Evolutionary conservation across 148 eudicot species (phyloP), one percentile per base, ranked within the genome.

Genomic region (Amaranthus palmeri): DNA sequence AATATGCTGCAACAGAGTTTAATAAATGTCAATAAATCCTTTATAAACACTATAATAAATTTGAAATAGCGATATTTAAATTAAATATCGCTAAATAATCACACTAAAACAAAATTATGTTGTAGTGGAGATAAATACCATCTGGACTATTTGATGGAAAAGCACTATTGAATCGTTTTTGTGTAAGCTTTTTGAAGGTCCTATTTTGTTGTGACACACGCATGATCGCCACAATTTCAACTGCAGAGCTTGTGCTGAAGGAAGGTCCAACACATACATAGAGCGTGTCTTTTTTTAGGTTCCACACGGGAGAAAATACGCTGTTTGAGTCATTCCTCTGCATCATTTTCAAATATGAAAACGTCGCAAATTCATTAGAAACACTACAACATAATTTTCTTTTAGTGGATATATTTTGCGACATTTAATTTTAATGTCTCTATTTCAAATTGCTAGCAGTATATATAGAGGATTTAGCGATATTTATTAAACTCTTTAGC

Each of bases 191-290:
- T 69, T 8, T 61, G 54, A 65, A 17, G 5, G 18, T 5, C 51
- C 45, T 42, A 17, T 52, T 14, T 11, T 11, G 54, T 11, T 2
- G 5, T 3, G 63, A 9, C 5, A 46, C 73, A 4, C 62, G 46
- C 6, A 17, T 10, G 55, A 76, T 76, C 10, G 67, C 60, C 5
- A 12, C 15, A 0, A 76, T 61, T 14, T 69, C 17, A 12, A 76
- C 78, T 0, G 62, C 2, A 25, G 36, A 25, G 4, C 36, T 14
- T 1, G 18, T 17, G 8, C 4, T n/a, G 55, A 69, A 76, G 62
- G 78, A 43, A 53, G 78, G 78, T 36, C 78, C 78, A 41, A 60
- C 36, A 14, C 78, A 69, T 2, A 76, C 58, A 62, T 76, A 76
- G 7, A 76, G 67, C 9, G 51, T 69, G 11, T 76, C 78, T 4